A percentile compares a stretch with the other conserved stretches of the same genome.
These are phyloP conservation scores for Mortierella sp. DNA, from an alignment of 371 early-diverging fungal species.

Conservation along the genomic window DNA sequence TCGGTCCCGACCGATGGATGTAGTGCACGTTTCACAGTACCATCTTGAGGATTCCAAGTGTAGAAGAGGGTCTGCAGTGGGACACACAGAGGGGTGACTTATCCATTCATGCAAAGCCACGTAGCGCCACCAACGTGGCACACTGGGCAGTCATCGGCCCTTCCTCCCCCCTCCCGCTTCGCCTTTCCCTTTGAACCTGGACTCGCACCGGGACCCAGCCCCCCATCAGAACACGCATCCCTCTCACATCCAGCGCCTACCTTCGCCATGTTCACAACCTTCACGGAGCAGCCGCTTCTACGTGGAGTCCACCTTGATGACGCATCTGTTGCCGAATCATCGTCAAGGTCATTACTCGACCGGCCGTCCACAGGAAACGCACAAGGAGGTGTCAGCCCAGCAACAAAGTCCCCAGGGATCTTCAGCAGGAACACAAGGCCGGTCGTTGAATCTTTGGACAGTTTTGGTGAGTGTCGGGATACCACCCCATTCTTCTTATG, in stretches of 20 bases:
- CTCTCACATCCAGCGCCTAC: slow-evolving; percentile 1
- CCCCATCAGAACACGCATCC: too few relatives aligned
- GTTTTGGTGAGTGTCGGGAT: slow-evolving; percentile 59
- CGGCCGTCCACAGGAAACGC: slow-evolving; percentile 14
- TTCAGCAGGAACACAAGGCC: slow-evolving; percentile 33
- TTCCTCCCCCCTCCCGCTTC: background rate
- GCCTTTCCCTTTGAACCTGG: too few relatives aligned
- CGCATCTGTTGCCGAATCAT: slow-evolving; percentile 14
- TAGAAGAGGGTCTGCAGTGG: slow-evolving; percentile 22
- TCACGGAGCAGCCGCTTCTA: slow-evolving; percentile 44
- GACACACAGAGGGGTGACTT: too few relatives aligned
- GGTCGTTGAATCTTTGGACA: slow-evolving; percentile 62
- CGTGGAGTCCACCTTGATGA: slow-evolving; percentile 47
- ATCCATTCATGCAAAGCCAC: slow-evolving; percentile 13
- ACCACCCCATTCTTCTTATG: background rate
- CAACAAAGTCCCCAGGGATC: slow-evolving; percentile 34
- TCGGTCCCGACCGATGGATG: slow-evolving; percentile 3
- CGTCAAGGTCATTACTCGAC: slow-evolving; percentile 34
- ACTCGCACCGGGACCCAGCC: too few relatives aligned
- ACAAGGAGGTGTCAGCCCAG: slow-evolving; percentile 15
- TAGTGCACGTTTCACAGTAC: slow-evolving; percentile 4
- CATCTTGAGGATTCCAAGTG: slow-evolving; percentile 29
- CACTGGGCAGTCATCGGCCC: background rate
- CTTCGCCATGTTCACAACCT: slow-evolving; percentile 27
- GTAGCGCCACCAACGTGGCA: slow-evolving; percentile 3